Evolutionary conservation across 306 rosid species (phyloP), one percentile per base, ranked within the genome.

Genomic region (Fragaria iinumae): DNA sequence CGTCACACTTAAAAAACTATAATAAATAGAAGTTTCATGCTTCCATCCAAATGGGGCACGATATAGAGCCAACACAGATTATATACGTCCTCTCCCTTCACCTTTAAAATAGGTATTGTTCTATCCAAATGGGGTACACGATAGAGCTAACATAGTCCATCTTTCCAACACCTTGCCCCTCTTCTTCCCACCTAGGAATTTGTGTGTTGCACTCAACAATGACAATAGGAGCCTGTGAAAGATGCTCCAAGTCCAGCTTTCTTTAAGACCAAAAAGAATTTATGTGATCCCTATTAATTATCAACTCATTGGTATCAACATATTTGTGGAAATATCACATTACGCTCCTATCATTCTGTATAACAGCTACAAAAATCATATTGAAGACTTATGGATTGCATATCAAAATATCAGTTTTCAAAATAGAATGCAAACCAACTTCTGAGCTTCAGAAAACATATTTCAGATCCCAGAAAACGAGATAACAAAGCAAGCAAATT

Each of bases 391-490:
- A 10, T n/a, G n/a, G 65, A 32, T 38, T 39, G 32, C 67, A 67
- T 41, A 44, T 27, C 50, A 50, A 27, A 25, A 67, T 56, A 67
- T 43, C 62, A 47, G 50, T 32, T 69, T 43, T 67, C 69, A 53
- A 3, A 2, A 53, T 27, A 34, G 10, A 68, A 23, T 25, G 74
- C 47, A 55, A 57, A 27, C 13, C 38, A 60, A 20, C n/a, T 12
- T 56, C 44, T 29, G 27, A 41, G 49, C 25, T 27, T 11, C 5
- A 43, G 60, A 17, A 1, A 59, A 13, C 10, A 4, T 4, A 74
- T 29, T 34, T 74, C 41, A 74, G 77, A 59, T 44, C 18, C 23
- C 20, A 76, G n/a, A 50, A 36, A 6, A 38, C 74, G 5, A 47
- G 38, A 27, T 25, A 63, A 41, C 66, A 41, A 5, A 36, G 43